phyloP scores from a whole-genome alignment of 768 basidiomycete species.

The Suillus bovinus region DNA sequence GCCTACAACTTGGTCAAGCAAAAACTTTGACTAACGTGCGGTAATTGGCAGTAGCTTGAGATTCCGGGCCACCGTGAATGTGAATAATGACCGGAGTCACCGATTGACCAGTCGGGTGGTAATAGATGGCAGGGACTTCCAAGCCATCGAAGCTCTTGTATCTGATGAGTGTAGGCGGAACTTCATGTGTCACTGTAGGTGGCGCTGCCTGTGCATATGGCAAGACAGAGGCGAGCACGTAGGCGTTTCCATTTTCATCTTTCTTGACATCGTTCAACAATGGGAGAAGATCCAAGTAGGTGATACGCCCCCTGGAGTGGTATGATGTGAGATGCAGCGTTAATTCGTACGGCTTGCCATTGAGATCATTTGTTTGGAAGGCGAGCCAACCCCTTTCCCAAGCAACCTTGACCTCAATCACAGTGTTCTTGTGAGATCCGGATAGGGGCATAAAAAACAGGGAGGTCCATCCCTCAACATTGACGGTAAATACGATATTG shows the following conservation, averaged over 20 bases:
- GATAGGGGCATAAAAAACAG: slow-evolving; percentile 32
- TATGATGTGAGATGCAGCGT: slow-evolving; percentile 33
- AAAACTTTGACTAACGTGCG: slow-evolving; percentile 27
- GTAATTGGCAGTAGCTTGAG: slow-evolving; percentile 36
- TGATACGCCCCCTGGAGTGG: slow-evolving; percentile 24
- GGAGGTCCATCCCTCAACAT: slow-evolving; percentile 39
- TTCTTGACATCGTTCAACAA: slow-evolving; percentile 20
- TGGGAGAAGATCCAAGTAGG: slow-evolving; percentile 31
- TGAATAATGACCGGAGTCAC: slow-evolving; percentile 34
- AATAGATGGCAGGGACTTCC: slow-evolving; percentile 43
- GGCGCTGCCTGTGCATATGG: slow-evolving; percentile 37
- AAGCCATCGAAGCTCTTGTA: slow-evolving; percentile 44
- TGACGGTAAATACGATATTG: slow-evolving; percentile 36
- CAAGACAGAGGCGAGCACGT: slow-evolving; percentile 28
- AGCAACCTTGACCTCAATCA: slow-evolving; percentile 33
- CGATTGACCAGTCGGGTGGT: slow-evolving; percentile 35
- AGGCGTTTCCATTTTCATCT: slow-evolving; percentile 26
- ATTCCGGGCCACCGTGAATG: slow-evolving; percentile 43
- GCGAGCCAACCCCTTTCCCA: slow-evolving; percentile 34
- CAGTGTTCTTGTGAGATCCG: slow-evolving; percentile 27
- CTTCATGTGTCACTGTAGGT: slow-evolving; percentile 24
- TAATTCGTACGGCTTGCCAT: slow-evolving; percentile 36
- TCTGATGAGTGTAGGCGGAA: slow-evolving; percentile 34
- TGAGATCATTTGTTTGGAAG: slow-evolving; percentile 32
- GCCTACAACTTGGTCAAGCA: neutral